Base-by-base conservation (phyloP, 768 basidiomycete species). In the Boletellus sp. region DNA sequence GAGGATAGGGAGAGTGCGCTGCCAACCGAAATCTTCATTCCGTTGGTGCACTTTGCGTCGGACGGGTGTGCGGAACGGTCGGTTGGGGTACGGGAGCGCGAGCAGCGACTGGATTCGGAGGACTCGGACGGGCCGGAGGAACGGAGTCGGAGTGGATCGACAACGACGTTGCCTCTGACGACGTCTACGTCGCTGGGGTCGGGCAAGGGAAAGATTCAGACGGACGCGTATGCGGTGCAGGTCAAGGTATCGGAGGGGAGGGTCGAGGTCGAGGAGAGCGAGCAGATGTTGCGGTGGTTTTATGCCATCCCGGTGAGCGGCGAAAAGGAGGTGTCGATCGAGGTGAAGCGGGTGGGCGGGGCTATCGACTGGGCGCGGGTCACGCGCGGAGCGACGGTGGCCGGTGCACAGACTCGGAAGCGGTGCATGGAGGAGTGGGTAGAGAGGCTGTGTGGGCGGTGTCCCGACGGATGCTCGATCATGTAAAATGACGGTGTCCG, bases 21-120 rank as follows among this genome's bases (percentile, higher is more conserved):
- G 1, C 77, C 84, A n/a, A 97, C 93, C 17, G 96, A 96, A 74
- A 84, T 98, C 19, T 99, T 79, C 65, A 66, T 98, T 1, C 96
- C 96, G 5, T 74, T 92, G 42, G 84, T 95, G 17, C 96, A 99
- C 65, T 99, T 84, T 64, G 90, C 86, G 3, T 74, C 77, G 52
- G 69, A 73, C 19, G 50, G 17, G 40, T 62, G 63, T 33, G 62
- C 69, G 26, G 56, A 63, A 19, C 56, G 59, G 32, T 52, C 66
- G 0, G 28, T 54, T 4, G 57, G 32, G 3, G 33, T 17, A 1
- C 33, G 45, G 38, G 52, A 32, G 23, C 38, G 34, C 9, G 52
- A 43, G 38, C 39, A 48, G 26, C 26, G 13, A 1, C 38, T 6
- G 0, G 50, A 53, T 8, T 15, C 19, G 15, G 54, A 43, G 0